phyloP scores from a whole-genome alignment of 2,329 filamentous ascomycete genomes.

The Beauveria caledonica region DNA sequence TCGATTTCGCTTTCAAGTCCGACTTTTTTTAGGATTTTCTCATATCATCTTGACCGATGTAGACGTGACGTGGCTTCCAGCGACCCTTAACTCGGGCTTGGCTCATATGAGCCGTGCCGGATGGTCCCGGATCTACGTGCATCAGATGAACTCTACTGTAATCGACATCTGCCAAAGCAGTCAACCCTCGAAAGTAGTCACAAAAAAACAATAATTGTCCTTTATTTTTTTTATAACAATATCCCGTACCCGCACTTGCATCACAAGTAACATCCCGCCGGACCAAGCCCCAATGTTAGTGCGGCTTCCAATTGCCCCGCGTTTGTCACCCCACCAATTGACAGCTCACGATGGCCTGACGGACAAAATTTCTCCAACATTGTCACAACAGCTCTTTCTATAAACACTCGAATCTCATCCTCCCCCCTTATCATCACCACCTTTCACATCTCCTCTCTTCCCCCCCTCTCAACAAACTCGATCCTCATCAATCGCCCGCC shows the following conservation, averaged over 20 bases:
- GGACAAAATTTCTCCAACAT: background rate
- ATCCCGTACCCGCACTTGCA: background rate
- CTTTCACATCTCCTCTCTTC: background rate
- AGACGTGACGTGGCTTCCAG: too few relatives aligned
- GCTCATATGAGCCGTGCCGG: background rate
- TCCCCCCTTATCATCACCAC: background rate
- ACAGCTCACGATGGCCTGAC: background rate
- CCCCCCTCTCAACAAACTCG: background rate
- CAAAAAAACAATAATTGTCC: background rate
- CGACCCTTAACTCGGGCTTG: too few relatives aligned
- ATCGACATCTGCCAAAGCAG: background rate
- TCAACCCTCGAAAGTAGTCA: too few relatives aligned
- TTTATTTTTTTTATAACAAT: background rate
- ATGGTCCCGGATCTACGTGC: background rate
- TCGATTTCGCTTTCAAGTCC: too few relatives aligned
- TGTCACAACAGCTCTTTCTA: background rate
- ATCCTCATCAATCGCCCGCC: background rate
- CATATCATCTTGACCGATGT: too few relatives aligned
- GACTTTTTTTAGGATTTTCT: too few relatives aligned
- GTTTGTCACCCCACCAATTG: conserved; percentile 1
- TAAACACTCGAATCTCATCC: background rate
- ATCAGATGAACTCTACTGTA: background rate
- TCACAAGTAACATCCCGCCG: background rate
- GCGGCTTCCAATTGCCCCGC: background rate
- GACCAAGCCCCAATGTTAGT: background rate